These are phyloP conservation scores for Pestalotiopsis sp. DNA, from an alignment of 2,329 filamentous ascomycete species.

Conservation along the genomic window DNA sequence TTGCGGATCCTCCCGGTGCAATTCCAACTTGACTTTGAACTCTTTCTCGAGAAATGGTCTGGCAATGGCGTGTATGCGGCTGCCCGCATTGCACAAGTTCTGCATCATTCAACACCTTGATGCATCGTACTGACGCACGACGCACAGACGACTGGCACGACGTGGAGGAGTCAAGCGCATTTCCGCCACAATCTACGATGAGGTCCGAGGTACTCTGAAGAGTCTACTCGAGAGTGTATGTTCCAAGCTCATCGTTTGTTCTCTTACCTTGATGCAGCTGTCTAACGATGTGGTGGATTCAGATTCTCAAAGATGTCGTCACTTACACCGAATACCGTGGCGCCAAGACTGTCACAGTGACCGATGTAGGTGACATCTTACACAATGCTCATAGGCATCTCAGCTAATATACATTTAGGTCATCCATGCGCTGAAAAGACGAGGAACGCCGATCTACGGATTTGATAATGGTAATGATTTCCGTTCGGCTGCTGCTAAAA, in stretches of 20 bases:
- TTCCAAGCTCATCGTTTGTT: not conserved
- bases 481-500: slow-evolving; percentile 15
- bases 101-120: not conserved
- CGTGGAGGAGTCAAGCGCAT: slow-evolving; percentile 80
- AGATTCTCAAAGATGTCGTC: slow-evolving; percentile 57
- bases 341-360: slow-evolving; percentile 64
- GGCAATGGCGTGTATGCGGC: not conserved
- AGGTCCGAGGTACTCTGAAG: slow-evolving; percentile 56
- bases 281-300: not conserved
- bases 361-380: slow-evolving; percentile 53
- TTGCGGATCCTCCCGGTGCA: not conserved
- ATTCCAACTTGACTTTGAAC: not conserved
- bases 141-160: slow-evolving; percentile 66
- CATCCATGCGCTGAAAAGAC: slow-evolving; percentile 48
- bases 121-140: not conserved
- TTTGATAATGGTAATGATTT: slow-evolving; percentile 49
- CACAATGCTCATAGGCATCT: not conserved
- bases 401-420: slow-evolving; percentile 44
- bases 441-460: slow-evolving; percentile 59
- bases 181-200: slow-evolving; percentile 64
- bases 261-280: not conserved
- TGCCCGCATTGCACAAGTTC: not conserved
- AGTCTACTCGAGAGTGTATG: slow-evolving; percentile 49
- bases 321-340: slow-evolving; percentile 55
- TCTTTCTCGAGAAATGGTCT: not conserved